Evolutionary conservation across 2,329 filamentous ascomycete genomes (phyloP), one percentile per base, ranked within the genome.

Genomic region (Verticillium zaregamsianum): DNA sequence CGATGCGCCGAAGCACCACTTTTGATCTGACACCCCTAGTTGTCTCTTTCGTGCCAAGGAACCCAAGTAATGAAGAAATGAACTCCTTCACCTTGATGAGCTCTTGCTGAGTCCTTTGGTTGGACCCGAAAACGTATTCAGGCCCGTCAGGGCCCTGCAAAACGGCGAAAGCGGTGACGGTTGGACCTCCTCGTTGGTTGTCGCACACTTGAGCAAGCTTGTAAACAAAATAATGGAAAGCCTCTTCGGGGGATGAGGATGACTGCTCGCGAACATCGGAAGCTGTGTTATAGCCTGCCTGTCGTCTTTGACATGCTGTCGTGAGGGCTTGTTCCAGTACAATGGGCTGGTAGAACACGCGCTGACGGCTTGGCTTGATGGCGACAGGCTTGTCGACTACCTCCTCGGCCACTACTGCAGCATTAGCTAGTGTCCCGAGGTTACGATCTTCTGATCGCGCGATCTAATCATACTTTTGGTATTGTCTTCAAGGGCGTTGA

Each of bases 191-290:
- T 17, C 64, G 69, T 11, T 58, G 31, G 2, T 61, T 69, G 45
- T 76, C 73, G 57, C 74, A 75, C 3, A 74, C 63, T 20, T 68
- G 68, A 0, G 71, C 71, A 2, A 76, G 61, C 8, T 68, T 70
- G 52, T 74, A 68, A 1, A 75, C 66, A n/a, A 72, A 76, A 2
- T 32, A 61, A 2, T 70, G 66, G 5, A 72, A 72, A 1, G 57
- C 58, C 14, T 69, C 59, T 17, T 72, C 68, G 7, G 68, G 60
- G 1, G 17, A 39, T 0, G 58, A 62, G 17, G 62, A 57, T 1
- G 60, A 58, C 2, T 63, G 62, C 2, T 60, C n/a, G 5, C 64
- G 33, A 0, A 58, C 64, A 11, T 62, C 57, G 0, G 33, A 14
- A 1, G 61, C 15, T 4, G 45, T 57, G 1, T 57, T n/a, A 9